Conservation (phyloP, 1,284 basidiomycete species). For the Cutaneotrichosporon dermatis region DNA sequence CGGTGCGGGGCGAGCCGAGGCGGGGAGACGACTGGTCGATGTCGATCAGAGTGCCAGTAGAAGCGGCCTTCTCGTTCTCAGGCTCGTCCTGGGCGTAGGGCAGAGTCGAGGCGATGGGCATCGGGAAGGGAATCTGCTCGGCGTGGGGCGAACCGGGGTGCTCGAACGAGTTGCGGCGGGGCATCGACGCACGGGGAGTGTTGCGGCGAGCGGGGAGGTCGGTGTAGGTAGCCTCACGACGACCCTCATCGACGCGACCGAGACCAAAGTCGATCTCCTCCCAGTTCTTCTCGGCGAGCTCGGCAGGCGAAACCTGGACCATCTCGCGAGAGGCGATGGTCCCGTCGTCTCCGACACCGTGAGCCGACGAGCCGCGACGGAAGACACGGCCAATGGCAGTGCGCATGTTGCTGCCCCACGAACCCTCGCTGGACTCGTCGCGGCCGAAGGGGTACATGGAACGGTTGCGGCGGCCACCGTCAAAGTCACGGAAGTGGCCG, state of each 20-base stretch:
- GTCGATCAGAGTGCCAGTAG: constrained; percentile 12
- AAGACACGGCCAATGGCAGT: constrained; percentile 22
- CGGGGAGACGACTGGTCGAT: constrained; percentile 21
- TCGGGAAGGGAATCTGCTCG: constrained; percentile 8
- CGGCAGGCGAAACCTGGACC: constrained; percentile 25
- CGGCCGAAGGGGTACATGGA: constrained; percentile 36
- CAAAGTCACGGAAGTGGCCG: constrained; percentile 19
- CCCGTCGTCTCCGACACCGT: constrained; percentile 23
- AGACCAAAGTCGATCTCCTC: constrained; percentile 50
- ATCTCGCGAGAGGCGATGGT: constrained; percentile 19
- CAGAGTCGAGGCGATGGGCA: constrained; percentile 25
- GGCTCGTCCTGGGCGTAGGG: constrained; percentile 10
- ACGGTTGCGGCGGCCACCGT: constrained; percentile 21
- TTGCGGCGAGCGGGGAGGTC: constrained; percentile 11
- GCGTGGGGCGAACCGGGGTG: neutral
- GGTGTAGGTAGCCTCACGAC: constrained; percentile 20
- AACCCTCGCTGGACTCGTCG: constrained; percentile 29
- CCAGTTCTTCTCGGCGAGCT: constrained; percentile 37
- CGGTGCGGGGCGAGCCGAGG: constrained; percentile 12
- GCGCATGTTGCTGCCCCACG: constrained; percentile 22
- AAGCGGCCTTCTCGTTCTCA: too few species aligned
- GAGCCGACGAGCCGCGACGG: constrained; percentile 13
- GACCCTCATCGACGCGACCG: constrained; percentile 42
- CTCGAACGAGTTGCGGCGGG: constrained; percentile 9
- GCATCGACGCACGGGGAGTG: constrained; percentile 1